Conservation (phyloP, 192 early-diverging fungal genomes). For the Coemansia aciculifera region DNA sequence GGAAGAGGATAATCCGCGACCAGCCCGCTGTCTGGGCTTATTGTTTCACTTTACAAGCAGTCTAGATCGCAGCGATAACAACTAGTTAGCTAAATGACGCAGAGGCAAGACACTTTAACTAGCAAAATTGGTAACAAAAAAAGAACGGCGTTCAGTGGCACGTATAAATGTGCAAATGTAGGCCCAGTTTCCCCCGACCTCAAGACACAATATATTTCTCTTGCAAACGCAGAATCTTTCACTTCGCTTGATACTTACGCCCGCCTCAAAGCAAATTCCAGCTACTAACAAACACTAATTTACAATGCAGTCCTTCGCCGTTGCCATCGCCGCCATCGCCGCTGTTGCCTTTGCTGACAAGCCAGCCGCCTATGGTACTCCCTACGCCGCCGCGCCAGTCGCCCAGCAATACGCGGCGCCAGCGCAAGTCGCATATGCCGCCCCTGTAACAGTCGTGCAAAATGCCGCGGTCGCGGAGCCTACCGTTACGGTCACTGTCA, state of each 20-base stretch:
- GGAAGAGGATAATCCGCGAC: neutral
- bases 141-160: neutral
- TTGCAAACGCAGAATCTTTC: neutral
- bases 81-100: neutral
- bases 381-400: neutral
- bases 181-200: neutral
- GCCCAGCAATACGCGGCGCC: conserved; percentile 3
- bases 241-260: neutral
- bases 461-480: conserved; percentile 34
- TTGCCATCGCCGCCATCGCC: conserved; percentile 29
- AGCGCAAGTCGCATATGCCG: conserved; percentile 11
- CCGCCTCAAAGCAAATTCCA: neutral
- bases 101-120: neutral
- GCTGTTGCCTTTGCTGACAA: conserved; percentile 26
- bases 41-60: neutral
- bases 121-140: neutral
- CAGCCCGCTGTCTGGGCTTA: neutral
- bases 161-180: neutral
- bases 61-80: neutral
- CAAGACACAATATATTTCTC: neutral
- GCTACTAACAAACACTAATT: neutral
- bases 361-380: neutral
- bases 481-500: conserved; percentile 43
- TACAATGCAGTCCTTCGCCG: conserved; percentile 36
- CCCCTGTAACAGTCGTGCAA: conserved; percentile 40